A percentile compares a stretch with the other conserved stretches of the same genome.
Conservation (phyloP, 2,329 filamentous ascomycete genomes). For the Phaeosphaeria sp. region DNA sequence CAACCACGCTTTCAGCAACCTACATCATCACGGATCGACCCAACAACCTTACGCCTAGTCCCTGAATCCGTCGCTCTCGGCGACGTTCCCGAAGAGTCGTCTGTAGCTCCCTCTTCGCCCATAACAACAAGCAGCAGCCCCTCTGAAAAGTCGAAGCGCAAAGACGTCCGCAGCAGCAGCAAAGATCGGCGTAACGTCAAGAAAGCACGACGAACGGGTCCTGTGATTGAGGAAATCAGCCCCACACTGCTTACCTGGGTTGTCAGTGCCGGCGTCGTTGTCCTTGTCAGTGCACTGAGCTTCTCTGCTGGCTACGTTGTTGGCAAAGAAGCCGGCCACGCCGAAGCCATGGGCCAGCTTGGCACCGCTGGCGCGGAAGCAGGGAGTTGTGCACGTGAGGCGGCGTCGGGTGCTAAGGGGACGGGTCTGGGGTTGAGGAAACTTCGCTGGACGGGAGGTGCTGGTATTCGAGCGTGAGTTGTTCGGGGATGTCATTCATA, state of each 20-base stretch:
- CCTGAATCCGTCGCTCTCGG: conserved; percentile 65
- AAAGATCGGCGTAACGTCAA: conserved; percentile 54
- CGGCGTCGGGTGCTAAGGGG: conserved; percentile 29
- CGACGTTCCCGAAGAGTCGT: conserved; percentile 40
- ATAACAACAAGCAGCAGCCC: conserved; percentile 35
- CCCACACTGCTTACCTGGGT: conserved; percentile 71
- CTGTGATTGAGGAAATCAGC: conserved; percentile 53
- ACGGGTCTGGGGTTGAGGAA: conserved; percentile 40
- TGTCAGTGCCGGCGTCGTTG: conserved; percentile 68
- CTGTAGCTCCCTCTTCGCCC: conserved; percentile 37
- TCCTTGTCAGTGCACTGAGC: conserved; percentile 68
- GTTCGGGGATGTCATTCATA: no score
- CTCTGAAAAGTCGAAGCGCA: conserved; percentile 54
- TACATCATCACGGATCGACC: conserved; percentile 52
- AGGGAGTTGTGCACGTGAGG: conserved; percentile 43
- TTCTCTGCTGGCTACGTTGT: conserved; percentile 70
- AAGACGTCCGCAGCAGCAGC: conserved; percentile 52
- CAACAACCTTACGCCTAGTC: conserved; percentile 63
- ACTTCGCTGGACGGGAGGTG: conserved; percentile 38
- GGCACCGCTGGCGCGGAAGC: conserved; percentile 36
- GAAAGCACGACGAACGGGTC: conserved; percentile 49
- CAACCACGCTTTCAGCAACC: conserved; percentile 43
- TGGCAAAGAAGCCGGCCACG: conserved; percentile 63
- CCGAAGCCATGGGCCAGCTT: conserved; percentile 53
- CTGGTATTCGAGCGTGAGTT: conserved; percentile 25